These are phyloP conservation scores for Macrolepiota fuliginosa DNA, from an alignment of 768 basidiomycete genomes.

Conservation along the genomic window DNA sequence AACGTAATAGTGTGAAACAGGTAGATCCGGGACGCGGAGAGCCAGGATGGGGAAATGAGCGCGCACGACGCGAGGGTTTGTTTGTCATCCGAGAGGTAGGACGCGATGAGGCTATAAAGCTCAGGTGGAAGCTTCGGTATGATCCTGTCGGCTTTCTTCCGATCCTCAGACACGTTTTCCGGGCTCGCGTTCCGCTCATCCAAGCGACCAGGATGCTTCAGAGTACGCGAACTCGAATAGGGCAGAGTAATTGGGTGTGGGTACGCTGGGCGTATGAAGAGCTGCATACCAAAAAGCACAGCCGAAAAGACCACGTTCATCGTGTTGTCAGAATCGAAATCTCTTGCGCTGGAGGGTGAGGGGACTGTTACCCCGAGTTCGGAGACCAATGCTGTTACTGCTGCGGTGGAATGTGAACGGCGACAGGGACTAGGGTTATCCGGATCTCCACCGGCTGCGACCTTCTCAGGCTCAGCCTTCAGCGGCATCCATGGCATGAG, in stretches of 20 bases:
- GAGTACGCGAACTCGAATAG: too few species aligned
- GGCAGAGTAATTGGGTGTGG: not conserved
- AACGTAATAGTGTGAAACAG: not conserved
- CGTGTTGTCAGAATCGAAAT: not conserved
- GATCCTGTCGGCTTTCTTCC: not conserved
- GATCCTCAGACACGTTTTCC: not conserved
- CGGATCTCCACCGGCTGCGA: too few species aligned
- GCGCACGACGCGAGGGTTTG: conserved; percentile 1
- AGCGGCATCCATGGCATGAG: not conserved
- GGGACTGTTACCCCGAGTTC: too few species aligned
- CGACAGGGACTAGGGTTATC: too few species aligned
- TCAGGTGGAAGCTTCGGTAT: conserved; percentile 1
- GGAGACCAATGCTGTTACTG: too few species aligned
- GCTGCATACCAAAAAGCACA: not conserved
- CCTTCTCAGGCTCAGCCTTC: not conserved
- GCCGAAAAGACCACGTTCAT: not conserved
- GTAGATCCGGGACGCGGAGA: not conserved
- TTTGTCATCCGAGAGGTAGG: not conserved
- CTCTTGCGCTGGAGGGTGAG: not conserved
- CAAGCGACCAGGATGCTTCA: not conserved
- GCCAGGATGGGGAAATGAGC: not conserved
- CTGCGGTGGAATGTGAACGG: too few species aligned
- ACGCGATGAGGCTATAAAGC: conserved; percentile 7
- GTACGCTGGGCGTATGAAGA: not conserved
- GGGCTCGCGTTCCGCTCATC: not conserved